phyloP scores from a whole-genome alignment of 371 early-diverging fungal species.

The Mortierella sp. region DNA sequence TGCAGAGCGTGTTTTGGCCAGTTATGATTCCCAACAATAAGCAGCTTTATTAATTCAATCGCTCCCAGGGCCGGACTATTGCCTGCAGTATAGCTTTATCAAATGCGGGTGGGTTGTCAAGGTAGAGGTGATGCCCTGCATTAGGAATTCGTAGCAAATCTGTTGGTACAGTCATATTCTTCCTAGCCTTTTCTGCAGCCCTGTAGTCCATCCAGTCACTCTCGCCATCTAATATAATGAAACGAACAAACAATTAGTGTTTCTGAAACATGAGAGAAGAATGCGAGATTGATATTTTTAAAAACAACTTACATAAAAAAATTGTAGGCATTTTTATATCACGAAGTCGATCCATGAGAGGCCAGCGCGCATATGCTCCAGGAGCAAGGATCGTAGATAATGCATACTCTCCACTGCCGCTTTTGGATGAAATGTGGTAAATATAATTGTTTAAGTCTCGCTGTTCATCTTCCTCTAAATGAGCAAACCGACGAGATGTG shows the following conservation, averaged over 20 bases:
- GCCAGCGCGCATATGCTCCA: conserved; percentile 87
- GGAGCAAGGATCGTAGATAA: conserved; percentile 80
- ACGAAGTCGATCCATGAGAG: conserved; percentile 76
- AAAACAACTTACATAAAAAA: conserved; percentile 72
- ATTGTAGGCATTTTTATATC: conserved; percentile 81
- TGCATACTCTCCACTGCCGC: conserved; percentile 86
- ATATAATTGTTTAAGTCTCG: conserved; percentile 62
- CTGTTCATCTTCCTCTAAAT: conserved; percentile 73
- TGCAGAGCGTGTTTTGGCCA: conserved; percentile 36
- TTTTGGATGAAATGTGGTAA: conserved; percentile 81
- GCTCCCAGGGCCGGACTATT: conserved; percentile 46
- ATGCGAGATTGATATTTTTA: background rate
- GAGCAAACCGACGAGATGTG: conserved; percentile 75
- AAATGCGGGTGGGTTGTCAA: conserved; percentile 87
- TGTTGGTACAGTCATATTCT: conserved; percentile 67
- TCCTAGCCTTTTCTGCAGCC: conserved; percentile 75
- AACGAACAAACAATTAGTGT: background rate
- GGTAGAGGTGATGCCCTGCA: conserved; percentile 90
- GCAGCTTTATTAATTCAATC: background rate
- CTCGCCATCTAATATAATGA: conserved; percentile 41
- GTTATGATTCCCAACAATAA: conserved; percentile 17
- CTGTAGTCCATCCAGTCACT: conserved; percentile 94
- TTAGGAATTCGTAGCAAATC: conserved; percentile 63
- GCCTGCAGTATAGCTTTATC: conserved; percentile 63
- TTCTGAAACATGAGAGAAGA: background rate